Conservation (phyloP, 2,329 filamentous ascomycete genomes). For the Pseudonectria foliicola region DNA sequence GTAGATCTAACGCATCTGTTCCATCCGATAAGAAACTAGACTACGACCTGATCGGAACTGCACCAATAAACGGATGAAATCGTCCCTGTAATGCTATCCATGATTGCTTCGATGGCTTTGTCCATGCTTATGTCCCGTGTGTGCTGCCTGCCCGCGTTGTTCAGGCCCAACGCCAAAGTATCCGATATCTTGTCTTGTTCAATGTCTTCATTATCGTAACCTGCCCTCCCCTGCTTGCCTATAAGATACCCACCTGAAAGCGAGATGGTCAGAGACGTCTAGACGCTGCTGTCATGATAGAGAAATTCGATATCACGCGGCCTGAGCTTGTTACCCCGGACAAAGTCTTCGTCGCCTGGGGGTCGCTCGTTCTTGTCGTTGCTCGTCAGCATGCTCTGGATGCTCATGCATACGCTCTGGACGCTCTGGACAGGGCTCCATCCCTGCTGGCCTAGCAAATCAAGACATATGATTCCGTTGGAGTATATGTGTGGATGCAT, state of each 20-base stretch:
- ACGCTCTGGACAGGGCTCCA: conserved; percentile 98
- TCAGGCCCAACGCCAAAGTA: neutral
- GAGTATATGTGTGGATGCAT: conserved; percentile 98
- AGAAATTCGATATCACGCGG: conserved; percentile 88
- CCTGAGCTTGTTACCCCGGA: conserved; percentile 67
- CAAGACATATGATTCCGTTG: conserved; percentile 97
- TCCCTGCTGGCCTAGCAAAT: conserved; percentile 77
- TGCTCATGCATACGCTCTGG: conserved; percentile 91
- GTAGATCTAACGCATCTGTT: no score
- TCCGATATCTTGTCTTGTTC: no score
- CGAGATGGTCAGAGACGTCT: neutral
- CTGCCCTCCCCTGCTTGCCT: neutral
- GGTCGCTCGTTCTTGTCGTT: conserved; percentile 89
- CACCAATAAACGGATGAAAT: no score
- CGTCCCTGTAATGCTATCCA: neutral
- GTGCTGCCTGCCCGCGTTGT: neutral
- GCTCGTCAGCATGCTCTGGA: conserved; percentile 96
- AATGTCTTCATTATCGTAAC: no score
- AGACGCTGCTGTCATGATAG: conserved; percentile 85
- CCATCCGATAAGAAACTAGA: no score
- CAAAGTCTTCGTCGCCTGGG: conserved; percentile 84
- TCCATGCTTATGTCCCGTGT: neutral
- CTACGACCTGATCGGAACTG: no score
- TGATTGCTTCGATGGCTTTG: no score
- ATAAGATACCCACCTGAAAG: neutral